Percentiles rank a stretch among this genome's conserved stretches.
These are phyloP conservation scores for Gaeumannomyces sp. DNA, from an alignment of 2,329 filamentous ascomycete species.

Conservation along the genomic window DNA sequence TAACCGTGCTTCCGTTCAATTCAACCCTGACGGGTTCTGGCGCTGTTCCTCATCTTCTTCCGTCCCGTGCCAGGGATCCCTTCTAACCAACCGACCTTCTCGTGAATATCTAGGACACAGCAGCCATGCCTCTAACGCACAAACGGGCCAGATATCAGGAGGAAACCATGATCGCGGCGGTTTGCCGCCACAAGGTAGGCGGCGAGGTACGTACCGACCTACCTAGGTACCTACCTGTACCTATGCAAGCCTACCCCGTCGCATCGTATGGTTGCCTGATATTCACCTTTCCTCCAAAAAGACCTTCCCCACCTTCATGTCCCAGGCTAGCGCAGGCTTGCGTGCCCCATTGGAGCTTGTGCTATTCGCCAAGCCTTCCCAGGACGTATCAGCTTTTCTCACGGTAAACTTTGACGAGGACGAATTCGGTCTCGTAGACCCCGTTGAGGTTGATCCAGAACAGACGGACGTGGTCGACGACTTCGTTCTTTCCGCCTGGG, in stretches of 20 bases:
- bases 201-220: not conserved
- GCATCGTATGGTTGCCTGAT: not conserved
- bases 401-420: not conserved
- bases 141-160: no score
- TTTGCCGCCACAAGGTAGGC: conserved; percentile 1
- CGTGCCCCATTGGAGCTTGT: not conserved
- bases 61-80: no score
- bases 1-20: no score
- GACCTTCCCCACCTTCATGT: not conserved
- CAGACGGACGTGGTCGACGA: not conserved
- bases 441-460: not conserved
- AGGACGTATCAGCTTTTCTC: not conserved
- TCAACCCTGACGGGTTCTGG: no score
- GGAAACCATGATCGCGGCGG: not conserved
- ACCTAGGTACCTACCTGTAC: no score
- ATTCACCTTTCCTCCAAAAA: not conserved
- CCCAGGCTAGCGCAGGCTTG: not conserved
- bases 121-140: no score
- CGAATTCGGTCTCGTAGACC: not conserved
- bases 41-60: no score
- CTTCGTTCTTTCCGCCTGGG: not conserved
- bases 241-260: not conserved
- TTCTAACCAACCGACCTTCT: no score
- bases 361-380: not conserved
- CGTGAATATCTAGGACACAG: no score